Base-by-base conservation (phyloP, 225 moss, liverwort and hornwort species). In the Anthoceros angustus region DNA sequence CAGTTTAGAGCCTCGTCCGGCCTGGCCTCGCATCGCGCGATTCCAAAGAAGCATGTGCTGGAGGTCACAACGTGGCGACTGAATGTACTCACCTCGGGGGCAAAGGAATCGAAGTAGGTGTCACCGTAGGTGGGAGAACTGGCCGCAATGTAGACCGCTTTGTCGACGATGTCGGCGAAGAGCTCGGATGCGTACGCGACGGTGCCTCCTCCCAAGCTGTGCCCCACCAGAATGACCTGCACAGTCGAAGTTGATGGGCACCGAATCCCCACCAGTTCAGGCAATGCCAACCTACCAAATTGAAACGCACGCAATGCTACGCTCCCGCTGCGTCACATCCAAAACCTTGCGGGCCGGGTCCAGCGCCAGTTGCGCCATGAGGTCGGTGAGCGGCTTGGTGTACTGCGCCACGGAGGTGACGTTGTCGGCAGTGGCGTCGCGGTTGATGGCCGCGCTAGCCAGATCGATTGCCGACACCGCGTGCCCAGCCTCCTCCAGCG, bases 381-480 rank as follows among this genome's bases (percentile, higher is more conserved):
- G 55, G 4, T 55, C 55, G 55, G 23, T 15, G 55, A 55, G 10
- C 7, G 55, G 55, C 14, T 55, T 15, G 18, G 55, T 55, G 55
- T 9, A 55, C 55, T 55, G 55, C 55, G 55, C 55, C 55, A 55
- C 55, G 55, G 55, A 15, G 55, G 55, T 55, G 55, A 55, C 4
- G 55, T 55, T 55, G n/a, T 55, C 55, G 55, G 55, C 8, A 8
- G 55, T 18, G 4, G 23, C 18, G n/a, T 18, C 55, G n/a, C 55
- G 8, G 55, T 55, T 55, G 55, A 55, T 55, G 16, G 16, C 24
- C 11, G 70, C 70, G 64, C 43, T 63, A n/a, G 26, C 10, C 43
- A 70, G 41, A 20, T 70, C 64, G 18, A 70, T 18, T 0, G 70
- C 16, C 8, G 70, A 64, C 62, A 49, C 70, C 7, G 26, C 26